Evolutionary conservation across 345 rosid genomes (phyloP), one percentile per base, ranked within the genome.

Genomic region (Dipteronia sinensis): DNA sequence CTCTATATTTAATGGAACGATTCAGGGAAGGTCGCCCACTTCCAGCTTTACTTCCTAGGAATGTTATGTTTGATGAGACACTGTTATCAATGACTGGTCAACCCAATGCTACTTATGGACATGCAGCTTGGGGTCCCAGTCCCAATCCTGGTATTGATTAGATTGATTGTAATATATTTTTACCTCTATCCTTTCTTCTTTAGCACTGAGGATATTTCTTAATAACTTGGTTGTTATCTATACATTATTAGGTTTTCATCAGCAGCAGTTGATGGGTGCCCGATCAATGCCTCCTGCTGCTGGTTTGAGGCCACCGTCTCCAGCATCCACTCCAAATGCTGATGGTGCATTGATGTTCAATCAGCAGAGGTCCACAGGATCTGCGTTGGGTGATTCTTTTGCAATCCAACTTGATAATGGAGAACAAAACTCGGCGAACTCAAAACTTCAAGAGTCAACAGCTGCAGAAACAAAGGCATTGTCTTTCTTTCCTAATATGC

Each of bases 1-100:
- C 98, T 74, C 91, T 95, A 63, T 95, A 95, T 85, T 83, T 95
- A 87, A 95, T 95, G 98, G 98, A 96, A 88, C 94, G 95, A 61
- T 88, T 67, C 79, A 94, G 97, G 87, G 99, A 94, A 85, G 99
- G 99, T 29, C 90, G 89, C 74, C 88, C 97, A 77, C 97, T 94
- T 80, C 99, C 99, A 49, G 70, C 91, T 9, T 51, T 86, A 62
- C 94, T 96, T 78, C 99, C 99, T 34, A 89, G 90, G 76, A 90
- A 84, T 82, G 73, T 92, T 82, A 87, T 92, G 92, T 90, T 81
- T 66, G 99, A 96, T 84, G 98, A 96, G 78, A 87, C 95, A 44
- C 82, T 95, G 59, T 83, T 94, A 87, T 89, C 98, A 69, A 90
- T 94, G 91, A 89, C 97, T 12, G 92, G 97, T 68, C 89, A 87